Evolutionary conservation across 2,329 filamentous ascomycete species (phyloP).

Genomic region (Aureobasidium melanogenum): DNA sequence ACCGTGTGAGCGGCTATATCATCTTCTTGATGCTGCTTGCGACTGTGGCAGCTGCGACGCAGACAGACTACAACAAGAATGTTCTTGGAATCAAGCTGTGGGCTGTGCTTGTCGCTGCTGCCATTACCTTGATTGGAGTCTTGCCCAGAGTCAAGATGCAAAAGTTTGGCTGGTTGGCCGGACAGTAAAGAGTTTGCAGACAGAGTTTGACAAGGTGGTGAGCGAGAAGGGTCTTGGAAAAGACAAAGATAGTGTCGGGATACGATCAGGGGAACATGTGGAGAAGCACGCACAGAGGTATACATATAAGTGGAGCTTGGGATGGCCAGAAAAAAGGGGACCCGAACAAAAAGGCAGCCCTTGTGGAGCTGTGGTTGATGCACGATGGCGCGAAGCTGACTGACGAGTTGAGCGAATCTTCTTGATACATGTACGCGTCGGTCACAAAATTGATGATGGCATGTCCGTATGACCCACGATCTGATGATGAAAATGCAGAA

Average conservation of each 20-base stretch:
- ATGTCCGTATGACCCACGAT: background rate
- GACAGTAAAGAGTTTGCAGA: background rate
- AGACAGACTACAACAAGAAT: conserved; percentile 64
- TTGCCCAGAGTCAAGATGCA: conserved; percentile 70
- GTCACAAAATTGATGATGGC: background rate
- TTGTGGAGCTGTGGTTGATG: background rate
- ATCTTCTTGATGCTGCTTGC: conserved; percentile 61
- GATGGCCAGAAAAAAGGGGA: background rate
- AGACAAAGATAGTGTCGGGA: background rate
- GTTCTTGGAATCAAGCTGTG: conserved; percentile 66
- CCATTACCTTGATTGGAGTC: conserved; percentile 62
- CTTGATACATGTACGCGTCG: background rate
- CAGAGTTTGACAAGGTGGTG: background rate
- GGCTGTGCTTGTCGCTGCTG: conserved; percentile 58
- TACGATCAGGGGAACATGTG: conserved; percentile 5
- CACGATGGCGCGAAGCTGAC: background rate
- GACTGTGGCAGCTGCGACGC: conserved; percentile 65
- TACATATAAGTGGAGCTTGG: background rate
- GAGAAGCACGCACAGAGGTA: conserved; percentile 5
- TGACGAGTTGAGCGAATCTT: background rate
- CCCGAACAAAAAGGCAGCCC: background rate
- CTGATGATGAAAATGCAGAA: background rate
- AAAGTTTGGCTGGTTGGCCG: conserved; percentile 55
- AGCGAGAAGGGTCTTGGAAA: background rate
- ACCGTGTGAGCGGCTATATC: conserved; percentile 68